phyloP scores from a whole-genome alignment of 345 rosid species.

The Boechera stricta region DNA sequence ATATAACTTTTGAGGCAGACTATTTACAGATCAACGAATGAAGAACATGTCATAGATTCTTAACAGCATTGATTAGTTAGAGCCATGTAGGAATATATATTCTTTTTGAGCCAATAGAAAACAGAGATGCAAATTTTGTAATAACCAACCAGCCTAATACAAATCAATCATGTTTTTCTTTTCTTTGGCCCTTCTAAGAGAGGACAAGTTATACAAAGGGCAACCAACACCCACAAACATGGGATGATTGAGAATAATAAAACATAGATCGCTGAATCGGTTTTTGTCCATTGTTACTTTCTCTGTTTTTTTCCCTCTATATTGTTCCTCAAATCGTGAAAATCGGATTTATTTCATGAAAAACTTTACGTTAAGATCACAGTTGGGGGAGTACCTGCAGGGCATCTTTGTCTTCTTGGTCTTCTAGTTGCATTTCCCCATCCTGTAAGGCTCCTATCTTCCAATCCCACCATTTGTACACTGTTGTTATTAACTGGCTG shows the following conservation, averaged over 20 bases:
- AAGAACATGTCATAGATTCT: conserved; percentile 20
- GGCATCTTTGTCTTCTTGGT: conserved; percentile 90
- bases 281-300: conserved; percentile 32
- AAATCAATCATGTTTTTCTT: conserved; percentile 15
- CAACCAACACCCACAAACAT: conserved; percentile 35
- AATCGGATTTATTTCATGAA: conserved; percentile 25
- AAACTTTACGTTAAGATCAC: conserved; percentile 54
- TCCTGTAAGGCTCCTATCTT: conserved; percentile 78
- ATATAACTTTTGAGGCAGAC: conserved; percentile 31
- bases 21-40: conserved; percentile 13
- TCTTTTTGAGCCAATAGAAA: neutral
- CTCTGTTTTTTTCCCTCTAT: conserved; percentile 43
- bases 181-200: conserved; percentile 33
- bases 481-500: conserved; percentile 59
- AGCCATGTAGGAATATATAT: conserved; percentile 28
- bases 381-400: conserved; percentile 70
- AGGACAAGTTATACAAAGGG: conserved; percentile 41
- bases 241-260: conserved; percentile 22
- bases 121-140: conserved; percentile 27
- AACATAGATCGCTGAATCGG: conserved; percentile 20
- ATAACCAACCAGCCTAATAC: conserved; percentile 34
- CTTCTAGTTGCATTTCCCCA: conserved; percentile 96
- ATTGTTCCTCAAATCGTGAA: conserved; percentile 41
- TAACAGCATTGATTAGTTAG: conserved; percentile 3
- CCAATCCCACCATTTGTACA: conserved; percentile 64